Evolutionary conservation across 2,329 filamentous ascomycete species (phyloP).

Genomic region (Scedosporium apiospermum): DNA sequence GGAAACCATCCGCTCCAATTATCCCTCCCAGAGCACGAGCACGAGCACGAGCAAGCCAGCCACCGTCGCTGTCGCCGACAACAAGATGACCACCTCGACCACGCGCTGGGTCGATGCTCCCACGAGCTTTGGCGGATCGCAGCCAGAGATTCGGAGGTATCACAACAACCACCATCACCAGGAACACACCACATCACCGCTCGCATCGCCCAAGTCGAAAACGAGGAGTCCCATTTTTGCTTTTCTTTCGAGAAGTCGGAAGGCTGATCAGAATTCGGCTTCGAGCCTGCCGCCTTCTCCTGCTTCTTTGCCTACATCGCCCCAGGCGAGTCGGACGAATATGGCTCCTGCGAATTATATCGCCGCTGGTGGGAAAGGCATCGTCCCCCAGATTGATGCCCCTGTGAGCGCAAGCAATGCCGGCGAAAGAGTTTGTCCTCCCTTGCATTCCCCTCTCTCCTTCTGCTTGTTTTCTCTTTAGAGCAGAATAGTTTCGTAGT

Average conservation of each 20-base stretch:
- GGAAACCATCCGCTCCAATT: neutral
- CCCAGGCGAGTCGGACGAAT: neutral
- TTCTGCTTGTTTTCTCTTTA: conserved; percentile 2
- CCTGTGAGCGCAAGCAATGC: conserved; percentile 74
- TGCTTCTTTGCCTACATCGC: neutral
- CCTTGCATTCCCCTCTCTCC: neutral
- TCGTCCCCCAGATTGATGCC: conserved; percentile 54
- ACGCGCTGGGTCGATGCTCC: conserved; percentile 5
- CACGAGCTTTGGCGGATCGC: conserved; percentile 3
- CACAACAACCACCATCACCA: conserved; percentile 25
- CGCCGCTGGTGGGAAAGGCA: conserved; percentile 34
- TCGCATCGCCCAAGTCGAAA: conserved; percentile 18
- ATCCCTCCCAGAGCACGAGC: neutral
- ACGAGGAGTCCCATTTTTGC: conserved; percentile 30
- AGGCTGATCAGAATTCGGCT: conserved; percentile 17
- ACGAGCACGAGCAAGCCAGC: too few relatives aligned
- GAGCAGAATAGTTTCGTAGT: conserved; percentile 2
- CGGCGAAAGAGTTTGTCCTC: conserved; percentile 56
- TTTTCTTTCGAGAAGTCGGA: conserved; percentile 32
- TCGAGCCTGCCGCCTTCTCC: neutral
- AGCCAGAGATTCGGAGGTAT: conserved; percentile 26
- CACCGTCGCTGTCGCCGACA: neutral
- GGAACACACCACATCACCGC: neutral
- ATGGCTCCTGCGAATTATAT: conserved; percentile 16
- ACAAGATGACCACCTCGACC: neutral